Base-by-base conservation (phyloP, 768 basidiomycete species). In the Serendipita sp. region DNA sequence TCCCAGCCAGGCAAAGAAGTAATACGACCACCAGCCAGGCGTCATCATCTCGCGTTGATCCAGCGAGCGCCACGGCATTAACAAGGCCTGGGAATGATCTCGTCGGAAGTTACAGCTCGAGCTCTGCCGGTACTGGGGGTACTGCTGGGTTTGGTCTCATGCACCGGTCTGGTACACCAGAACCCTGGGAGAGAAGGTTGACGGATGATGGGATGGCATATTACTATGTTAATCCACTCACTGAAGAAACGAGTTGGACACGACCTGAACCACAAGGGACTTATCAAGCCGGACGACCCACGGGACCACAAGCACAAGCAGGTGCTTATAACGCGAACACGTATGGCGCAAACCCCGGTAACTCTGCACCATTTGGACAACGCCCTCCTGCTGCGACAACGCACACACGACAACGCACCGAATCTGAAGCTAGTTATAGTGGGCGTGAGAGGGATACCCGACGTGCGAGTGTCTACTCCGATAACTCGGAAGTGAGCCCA, bases 181-280 rank as follows among this genome's bases (percentile, higher is more conserved):
- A 90, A 68, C 86, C 86, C n/a, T 95, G 92, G 92, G 76, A 85
- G 24, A 82, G 81, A 70, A 83, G 83, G 64, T 78, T 91, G 51
- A 86, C 86, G 28, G 89, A 92, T 70, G 91, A 93, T 69, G 89
- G 89, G 41, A 77, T 82, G 75, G 82, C 86, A 2, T 89, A 88
- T 72, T 90, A 82, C 70, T 93, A 88, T 73, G 72, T 80, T 72
- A 93, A 94, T 77, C 84, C 79, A 67, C 70, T 79, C 28, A 85
- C 85, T 66, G 86, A 86, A 13, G 75, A 81, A 63, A 76, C 85
- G 15, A 83, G 82, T 64, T 89, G 86, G 89, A 83, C 82, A 3
- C 75, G 80, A 38, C 89, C 88, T 45, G 83, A 84, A 65, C 66
- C 67, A 16, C 69, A 74, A 18, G 65, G 11, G 5, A 3, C 28